A percentile compares a stretch with the other conserved stretches of the same genome.
Conservation (phyloP, 495 filamentous ascomycete genomes). For the Podospora pseudoanserina region DNA sequence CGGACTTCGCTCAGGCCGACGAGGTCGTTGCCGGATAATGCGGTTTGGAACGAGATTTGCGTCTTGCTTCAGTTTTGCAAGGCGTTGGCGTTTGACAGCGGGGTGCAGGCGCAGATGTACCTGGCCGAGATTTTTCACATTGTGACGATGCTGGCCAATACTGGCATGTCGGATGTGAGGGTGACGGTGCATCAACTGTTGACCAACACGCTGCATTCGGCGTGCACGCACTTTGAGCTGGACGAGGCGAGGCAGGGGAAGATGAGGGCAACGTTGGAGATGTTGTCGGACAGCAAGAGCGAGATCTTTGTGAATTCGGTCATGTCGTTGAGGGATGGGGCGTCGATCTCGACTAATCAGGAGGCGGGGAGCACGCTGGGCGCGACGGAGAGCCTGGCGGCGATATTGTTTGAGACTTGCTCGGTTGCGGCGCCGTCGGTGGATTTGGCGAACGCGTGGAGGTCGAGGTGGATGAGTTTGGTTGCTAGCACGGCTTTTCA, state of each 20-base stretch:
- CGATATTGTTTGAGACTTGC: constrained; percentile 58
- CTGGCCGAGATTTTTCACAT: constrained; percentile 65
- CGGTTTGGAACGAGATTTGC: constrained; percentile 62
- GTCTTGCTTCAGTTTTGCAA: constrained; percentile 60
- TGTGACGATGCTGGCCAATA: constrained; percentile 63
- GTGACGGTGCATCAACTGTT: constrained; percentile 56
- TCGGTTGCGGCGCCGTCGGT: constrained; percentile 57
- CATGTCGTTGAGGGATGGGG: constrained; percentile 39
- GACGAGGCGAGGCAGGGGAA: constrained; percentile 52
- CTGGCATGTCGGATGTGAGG: constrained; percentile 52
- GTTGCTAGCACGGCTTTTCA: constrained; percentile 68
- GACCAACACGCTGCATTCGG: constrained; percentile 61
- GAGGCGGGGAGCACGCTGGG: constrained; percentile 47
- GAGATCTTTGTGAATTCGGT: constrained; percentile 44
- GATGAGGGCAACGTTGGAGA: constrained; percentile 50
- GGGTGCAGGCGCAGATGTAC: constrained; percentile 59
- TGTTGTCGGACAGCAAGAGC: constrained; percentile 52
- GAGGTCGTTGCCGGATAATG: constrained; percentile 57
- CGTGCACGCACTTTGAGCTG: constrained; percentile 58
- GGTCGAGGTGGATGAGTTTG: constrained; percentile 67
- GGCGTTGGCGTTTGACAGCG: constrained; percentile 61
- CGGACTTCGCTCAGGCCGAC: constrained; percentile 60
- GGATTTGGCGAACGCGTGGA: constrained; percentile 63
- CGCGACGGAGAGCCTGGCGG: constrained; percentile 52
- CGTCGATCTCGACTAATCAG: constrained; percentile 44